A percentile compares a stretch with the other conserved stretches of the same genome.
phyloP scores from a whole-genome alignment of 805 yeast genomes.

The Ogataea angusta region DNA sequence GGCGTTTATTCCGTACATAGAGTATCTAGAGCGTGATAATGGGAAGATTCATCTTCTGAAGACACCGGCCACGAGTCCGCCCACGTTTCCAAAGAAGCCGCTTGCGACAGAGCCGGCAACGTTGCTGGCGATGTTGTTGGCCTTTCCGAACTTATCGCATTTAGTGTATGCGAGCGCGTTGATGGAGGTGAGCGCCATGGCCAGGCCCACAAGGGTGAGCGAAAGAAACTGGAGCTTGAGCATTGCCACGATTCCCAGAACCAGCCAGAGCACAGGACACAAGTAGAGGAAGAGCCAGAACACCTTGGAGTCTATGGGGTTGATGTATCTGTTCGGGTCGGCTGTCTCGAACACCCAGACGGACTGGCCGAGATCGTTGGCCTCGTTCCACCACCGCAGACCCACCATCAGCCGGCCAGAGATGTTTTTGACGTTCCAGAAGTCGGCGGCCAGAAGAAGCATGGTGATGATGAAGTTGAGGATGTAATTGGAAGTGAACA shows the following conservation, averaged over 20 bases:
- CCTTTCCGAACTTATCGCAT: constrained; percentile 90
- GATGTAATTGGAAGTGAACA: constrained; percentile 64
- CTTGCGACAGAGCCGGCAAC: constrained; percentile 53
- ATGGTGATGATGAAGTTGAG: constrained; percentile 77
- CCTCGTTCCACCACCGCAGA: constrained; percentile 95
- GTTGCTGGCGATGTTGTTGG: constrained; percentile 60
- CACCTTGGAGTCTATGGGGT: constrained; percentile 86
- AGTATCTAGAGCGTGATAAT: neutral
- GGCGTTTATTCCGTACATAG: neutral
- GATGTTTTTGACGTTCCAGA: constrained; percentile 90
- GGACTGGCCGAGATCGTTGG: constrained; percentile 58
- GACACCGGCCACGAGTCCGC: constrained; percentile 16
- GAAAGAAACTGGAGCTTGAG: constrained; percentile 72
- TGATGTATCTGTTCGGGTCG: constrained; percentile 65
- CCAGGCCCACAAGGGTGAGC: constrained; percentile 60
- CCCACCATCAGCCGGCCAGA: constrained; percentile 90
- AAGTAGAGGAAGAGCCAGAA: constrained; percentile 81
- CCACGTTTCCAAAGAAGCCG: constrained; percentile 41
- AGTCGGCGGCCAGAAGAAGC: constrained; percentile 79
- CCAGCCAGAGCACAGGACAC: constrained; percentile 73
- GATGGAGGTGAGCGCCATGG: constrained; percentile 68
- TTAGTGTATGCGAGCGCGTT: constrained; percentile 88
- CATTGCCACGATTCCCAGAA: constrained; percentile 72
- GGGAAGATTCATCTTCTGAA: constrained; percentile 1
- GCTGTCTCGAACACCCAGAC: constrained; percentile 90